Percentiles rank a stretch among this genome's conserved stretches.
Conservation (phyloP, 805 yeast species). For the Babjeviella inositovora region DNA sequence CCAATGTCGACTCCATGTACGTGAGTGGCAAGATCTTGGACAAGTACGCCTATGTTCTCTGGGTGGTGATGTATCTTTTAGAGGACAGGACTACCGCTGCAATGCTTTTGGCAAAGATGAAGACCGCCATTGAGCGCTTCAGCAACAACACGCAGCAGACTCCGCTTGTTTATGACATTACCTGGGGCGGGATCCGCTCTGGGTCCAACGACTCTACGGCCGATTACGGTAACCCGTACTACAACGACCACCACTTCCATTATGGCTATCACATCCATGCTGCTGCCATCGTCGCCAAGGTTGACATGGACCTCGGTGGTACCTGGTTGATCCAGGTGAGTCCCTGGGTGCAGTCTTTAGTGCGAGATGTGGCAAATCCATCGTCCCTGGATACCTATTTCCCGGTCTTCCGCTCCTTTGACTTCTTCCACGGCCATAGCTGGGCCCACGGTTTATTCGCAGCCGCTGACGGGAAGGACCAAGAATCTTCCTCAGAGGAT, state of each 20-base stretch:
- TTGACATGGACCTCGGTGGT: constrained; percentile 32
- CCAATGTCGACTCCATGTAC: constrained; percentile 77
- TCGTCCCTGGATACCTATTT: constrained; percentile 33
- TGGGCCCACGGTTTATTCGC: constrained; percentile 64
- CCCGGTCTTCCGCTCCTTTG: constrained; percentile 55
- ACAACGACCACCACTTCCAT: constrained; percentile 68
- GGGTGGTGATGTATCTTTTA: constrained; percentile 53
- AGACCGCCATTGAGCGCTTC: constrained; percentile 55
- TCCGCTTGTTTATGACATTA: constrained; percentile 66
- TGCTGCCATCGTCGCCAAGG: constrained; percentile 42
- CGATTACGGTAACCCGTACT: constrained; percentile 61
- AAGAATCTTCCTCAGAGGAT: constrained; percentile 64
- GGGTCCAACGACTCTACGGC: constrained; percentile 25
- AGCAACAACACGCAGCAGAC: constrained; percentile 49
- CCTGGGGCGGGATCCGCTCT: constrained; percentile 61
- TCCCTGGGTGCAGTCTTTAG: constrained; percentile 36
- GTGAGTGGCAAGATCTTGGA: constrained; percentile 79
- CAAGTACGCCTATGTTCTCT: constrained; percentile 78
- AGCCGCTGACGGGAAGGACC: constrained; percentile 63
- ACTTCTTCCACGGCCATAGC: constrained; percentile 67
- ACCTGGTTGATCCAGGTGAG: constrained; percentile 32
- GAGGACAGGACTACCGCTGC: constrained; percentile 34
- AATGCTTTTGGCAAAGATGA: constrained; percentile 36
- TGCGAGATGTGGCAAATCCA: constrained; percentile 60
- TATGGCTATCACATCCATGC: constrained; percentile 65